Conservation (phyloP, 345 rosid genomes). For the Gossypium ekmanianum region DNA sequence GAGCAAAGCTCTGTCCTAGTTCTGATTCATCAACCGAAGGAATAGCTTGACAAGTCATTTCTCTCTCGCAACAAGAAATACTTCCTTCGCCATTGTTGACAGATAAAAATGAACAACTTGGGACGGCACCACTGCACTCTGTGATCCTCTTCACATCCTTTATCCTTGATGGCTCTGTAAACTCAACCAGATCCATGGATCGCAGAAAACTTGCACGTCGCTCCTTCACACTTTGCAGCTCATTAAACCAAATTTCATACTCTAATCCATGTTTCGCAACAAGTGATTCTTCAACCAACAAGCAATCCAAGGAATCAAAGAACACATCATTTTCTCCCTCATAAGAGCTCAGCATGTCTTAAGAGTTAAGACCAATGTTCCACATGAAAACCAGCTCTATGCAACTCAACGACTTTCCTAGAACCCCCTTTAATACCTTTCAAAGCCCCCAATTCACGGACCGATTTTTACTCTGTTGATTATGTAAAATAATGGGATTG, state of each 20-base stretch:
- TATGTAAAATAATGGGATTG: constrained; percentile 20
- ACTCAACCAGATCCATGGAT: constrained; percentile 46
- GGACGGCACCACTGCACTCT: constrained; percentile 45
- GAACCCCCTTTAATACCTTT: not conserved
- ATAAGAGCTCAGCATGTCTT: constrained; percentile 50
- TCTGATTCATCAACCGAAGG: constrained; percentile 42
- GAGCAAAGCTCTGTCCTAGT: constrained; percentile 1
- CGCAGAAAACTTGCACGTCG: constrained; percentile 52
- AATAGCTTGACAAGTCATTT: constrained; percentile 34
- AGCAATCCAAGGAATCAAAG: constrained; percentile 61
- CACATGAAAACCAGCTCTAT: constrained; percentile 34
- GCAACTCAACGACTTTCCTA: constrained; percentile 22
- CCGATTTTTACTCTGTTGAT: constrained; percentile 33
- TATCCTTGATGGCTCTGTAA: constrained; percentile 12
- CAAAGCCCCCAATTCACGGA: constrained; percentile 39
- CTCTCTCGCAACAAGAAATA: constrained; percentile 32
- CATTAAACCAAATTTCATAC: constrained; percentile 55
- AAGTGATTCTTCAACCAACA: constrained; percentile 31
- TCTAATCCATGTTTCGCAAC: constrained; percentile 26
- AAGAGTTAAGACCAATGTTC: constrained; percentile 31
- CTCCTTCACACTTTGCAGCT: constrained; percentile 60
- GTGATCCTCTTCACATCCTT: constrained; percentile 38
- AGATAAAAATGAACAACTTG: constrained; percentile 27
- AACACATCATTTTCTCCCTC: constrained; percentile 48
- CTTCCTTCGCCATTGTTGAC: constrained; percentile 19